Percentiles rank a stretch among this genome's conserved stretches.
Conservation (phyloP, 2,329 filamentous ascomycete genomes). For the Trichoderma sp. region DNA sequence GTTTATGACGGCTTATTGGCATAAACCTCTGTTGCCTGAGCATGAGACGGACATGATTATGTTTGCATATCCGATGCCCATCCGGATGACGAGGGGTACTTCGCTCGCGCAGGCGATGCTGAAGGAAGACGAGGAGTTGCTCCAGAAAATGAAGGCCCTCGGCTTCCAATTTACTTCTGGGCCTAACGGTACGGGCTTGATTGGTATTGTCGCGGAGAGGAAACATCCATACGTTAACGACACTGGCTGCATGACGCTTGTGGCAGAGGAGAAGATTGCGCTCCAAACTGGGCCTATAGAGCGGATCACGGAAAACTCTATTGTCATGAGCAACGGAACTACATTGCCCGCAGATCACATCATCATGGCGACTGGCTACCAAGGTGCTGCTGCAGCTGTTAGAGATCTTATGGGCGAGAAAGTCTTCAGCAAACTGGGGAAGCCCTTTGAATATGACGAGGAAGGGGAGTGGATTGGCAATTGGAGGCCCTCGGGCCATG, state of each 20-base stretch:
- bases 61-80: not conserved
- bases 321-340: not conserved
- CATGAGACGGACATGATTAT: not conserved
- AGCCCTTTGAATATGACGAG: not conserved
- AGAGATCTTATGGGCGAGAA: not conserved
- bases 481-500: not conserved
- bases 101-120: not conserved
- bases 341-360: not conserved
- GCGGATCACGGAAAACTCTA: not conserved
- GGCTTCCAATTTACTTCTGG: not conserved
- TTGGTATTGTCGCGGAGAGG: not conserved
- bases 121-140: not conserved
- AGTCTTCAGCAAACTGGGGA: not conserved
- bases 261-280: not conserved
- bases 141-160: not conserved
- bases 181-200: not conserved
- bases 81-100: not conserved
- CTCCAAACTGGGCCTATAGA: not conserved
- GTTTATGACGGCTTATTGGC: not conserved
- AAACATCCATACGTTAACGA: not conserved
- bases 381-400: not conserved
- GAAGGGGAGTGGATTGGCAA: not conserved
- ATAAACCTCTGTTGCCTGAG: not conserved
- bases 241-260: not conserved
- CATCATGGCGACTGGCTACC: not conserved